Conservation (phyloP, 208 protist genomes). For the Leishmania lainsoni region DNA sequence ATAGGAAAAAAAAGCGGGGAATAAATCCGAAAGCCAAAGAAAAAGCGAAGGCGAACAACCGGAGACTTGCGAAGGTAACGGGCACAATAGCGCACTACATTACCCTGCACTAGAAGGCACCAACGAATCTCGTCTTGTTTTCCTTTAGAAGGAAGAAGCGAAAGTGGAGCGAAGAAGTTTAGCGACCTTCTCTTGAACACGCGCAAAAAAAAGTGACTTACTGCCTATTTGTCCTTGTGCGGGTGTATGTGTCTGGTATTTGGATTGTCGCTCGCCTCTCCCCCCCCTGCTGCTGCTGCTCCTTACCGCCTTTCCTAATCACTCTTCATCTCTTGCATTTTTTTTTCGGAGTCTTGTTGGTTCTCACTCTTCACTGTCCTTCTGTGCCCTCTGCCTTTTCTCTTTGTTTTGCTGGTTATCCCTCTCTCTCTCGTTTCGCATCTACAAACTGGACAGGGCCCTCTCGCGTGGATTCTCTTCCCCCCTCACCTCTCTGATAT, state of each 20-base stretch:
- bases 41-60: no score
- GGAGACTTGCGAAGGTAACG: not conserved
- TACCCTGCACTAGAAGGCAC: not conserved
- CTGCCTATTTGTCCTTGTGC: not conserved
- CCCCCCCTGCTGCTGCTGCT: not conserved
- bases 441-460: not conserved
- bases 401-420: not conserved
- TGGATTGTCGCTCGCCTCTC: slow-evolving; percentile 3
- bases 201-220: not conserved
- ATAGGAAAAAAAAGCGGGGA: not conserved
- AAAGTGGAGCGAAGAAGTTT: not conserved
- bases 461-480: not conserved
- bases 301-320: not conserved
- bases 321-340: not conserved
- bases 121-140: not conserved
- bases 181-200: not conserved
- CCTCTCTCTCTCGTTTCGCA: not conserved
- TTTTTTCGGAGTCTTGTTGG: not conserved
- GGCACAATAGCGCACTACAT: not conserved
- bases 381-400: not conserved
- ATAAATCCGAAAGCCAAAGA: not conserved
- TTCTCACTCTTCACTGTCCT: not conserved
- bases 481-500: not conserved
- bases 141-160: no score
- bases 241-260: slow-evolving; percentile 13